Conservation (phyloP, 2,329 filamentous ascomycete genomes). For the Verticillium tricorpus region DNA sequence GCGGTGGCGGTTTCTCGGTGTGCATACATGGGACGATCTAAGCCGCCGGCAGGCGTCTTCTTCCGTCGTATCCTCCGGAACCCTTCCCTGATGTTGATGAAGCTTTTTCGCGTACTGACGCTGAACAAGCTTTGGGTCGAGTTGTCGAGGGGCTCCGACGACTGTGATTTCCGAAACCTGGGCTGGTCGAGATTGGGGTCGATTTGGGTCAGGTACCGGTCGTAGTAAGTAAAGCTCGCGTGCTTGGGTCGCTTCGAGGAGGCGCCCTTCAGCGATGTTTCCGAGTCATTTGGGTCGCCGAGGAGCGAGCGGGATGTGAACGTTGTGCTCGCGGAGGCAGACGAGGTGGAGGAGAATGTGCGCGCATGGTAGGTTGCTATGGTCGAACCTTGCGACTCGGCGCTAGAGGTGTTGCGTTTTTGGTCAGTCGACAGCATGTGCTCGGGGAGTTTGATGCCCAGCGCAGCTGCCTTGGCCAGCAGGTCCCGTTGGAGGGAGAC, state of each 20-base stretch:
- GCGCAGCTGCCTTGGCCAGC: conserved; percentile 24
- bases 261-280: conserved; percentile 15
- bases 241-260: conserved; percentile 23
- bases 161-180: conserved; percentile 30
- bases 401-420: conserved; percentile 31
- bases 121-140: conserved; percentile 38
- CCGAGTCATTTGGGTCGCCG: conserved; percentile 16
- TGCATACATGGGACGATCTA: conserved; percentile 28
- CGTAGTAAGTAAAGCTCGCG: conserved; percentile 46
- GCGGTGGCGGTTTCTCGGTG: neutral
- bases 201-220: conserved; percentile 43
- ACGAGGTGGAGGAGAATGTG: conserved; percentile 37
- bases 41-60: conserved; percentile 28
- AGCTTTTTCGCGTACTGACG: conserved; percentile 38
- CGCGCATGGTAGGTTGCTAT: conserved; percentile 36
- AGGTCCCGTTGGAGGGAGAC: conserved; percentile 31
- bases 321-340: conserved; percentile 32
- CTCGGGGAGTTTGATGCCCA: conserved; percentile 24
- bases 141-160: conserved; percentile 20
- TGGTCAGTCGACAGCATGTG: conserved; percentile 23
- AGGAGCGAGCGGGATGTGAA: conserved; percentile 38
- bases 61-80: conserved; percentile 38
- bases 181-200: conserved; percentile 38
- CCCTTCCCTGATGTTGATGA: conserved; percentile 40
- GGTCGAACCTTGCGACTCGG: conserved; percentile 37